phyloP scores from a whole-genome alignment of 441 rosid genomes.

The Bocquillonia castaneifolia region DNA sequence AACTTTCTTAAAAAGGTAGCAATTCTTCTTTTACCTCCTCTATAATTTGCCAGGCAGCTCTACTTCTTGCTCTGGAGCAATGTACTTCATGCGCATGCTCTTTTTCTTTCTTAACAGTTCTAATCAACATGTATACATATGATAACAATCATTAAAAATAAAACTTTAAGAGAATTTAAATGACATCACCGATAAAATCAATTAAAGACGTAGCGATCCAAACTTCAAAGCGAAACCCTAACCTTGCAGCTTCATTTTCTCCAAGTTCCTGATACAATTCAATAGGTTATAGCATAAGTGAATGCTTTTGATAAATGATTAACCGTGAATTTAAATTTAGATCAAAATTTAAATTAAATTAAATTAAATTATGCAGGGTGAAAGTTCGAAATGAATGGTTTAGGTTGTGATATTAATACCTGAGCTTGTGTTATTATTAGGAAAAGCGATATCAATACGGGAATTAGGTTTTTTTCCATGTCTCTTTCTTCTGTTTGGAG shows the following conservation, averaged over 20 bases:
- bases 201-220: background rate
- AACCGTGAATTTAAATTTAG: background rate
- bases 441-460: conserved; percentile 10
- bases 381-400: background rate
- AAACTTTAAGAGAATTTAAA: background rate
- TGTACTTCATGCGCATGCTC: conserved; percentile 54
- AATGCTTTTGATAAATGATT: background rate
- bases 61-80: conserved; percentile 88
- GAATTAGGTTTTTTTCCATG: conserved; percentile 28
- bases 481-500: background rate
- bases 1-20: background rate
- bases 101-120: conserved; percentile 40
- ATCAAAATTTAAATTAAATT: no score
- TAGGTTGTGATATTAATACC: conserved; percentile 13
- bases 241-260: conserved; percentile 16
- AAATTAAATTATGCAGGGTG: background rate
- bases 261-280: conserved; percentile 15
- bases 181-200: background rate
- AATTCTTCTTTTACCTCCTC: conserved; percentile 50
- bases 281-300: background rate
- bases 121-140: conserved; percentile 27
- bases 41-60: conserved; percentile 73
- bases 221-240: background rate
- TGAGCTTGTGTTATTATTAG: conserved; percentile 11
- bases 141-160: background rate